phyloP scores from a whole-genome alignment of 2,329 filamentous ascomycete genomes.

The Colletotrichum simmondsii region DNA sequence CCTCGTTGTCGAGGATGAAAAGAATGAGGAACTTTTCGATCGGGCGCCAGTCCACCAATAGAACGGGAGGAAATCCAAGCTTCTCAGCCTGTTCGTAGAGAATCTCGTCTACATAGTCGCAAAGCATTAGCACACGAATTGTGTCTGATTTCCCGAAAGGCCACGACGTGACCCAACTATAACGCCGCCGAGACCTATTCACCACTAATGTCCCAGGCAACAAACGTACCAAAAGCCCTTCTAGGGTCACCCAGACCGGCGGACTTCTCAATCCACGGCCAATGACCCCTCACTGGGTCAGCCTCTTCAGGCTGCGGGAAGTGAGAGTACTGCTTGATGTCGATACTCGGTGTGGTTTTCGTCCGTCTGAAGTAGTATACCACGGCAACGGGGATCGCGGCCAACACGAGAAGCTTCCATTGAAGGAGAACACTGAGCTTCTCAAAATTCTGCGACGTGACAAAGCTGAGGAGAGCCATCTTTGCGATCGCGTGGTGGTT shows the following conservation, averaged over 20 bases:
- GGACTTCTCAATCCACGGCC: conserved; percentile 31
- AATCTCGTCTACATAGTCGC: conserved; percentile 6
- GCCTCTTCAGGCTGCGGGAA: conserved; percentile 26
- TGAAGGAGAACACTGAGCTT: conserved; percentile 7
- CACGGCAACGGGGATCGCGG: conserved; percentile 12
- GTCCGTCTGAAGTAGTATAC: conserved; percentile 6
- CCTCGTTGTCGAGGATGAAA: conserved; percentile 30
- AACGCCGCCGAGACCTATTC: neutral
- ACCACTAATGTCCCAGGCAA: no score
- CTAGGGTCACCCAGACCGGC: conserved; percentile 19
- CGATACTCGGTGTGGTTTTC: neutral
- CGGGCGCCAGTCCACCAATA: conserved; percentile 25
- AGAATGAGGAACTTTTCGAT: conserved; percentile 21
- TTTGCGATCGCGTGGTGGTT: neutral
- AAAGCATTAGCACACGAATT: neutral
- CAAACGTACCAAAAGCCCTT: conserved; percentile 22
- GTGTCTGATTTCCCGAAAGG: neutral
- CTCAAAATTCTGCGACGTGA: neutral
- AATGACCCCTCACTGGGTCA: conserved; percentile 24
- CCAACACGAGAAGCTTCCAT: conserved; percentile 19
- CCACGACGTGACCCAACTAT: neutral
- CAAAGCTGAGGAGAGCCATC: conserved; percentile 11
- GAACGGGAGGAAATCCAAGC: conserved; percentile 20
- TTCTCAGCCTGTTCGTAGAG: conserved; percentile 24
- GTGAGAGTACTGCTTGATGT: conserved; percentile 21